Percentiles rank a stretch among this genome's conserved stretches.
Evolutionary conservation across 208 protist species (phyloP).

Genomic region (Vickermania ingenoplastis): DNA sequence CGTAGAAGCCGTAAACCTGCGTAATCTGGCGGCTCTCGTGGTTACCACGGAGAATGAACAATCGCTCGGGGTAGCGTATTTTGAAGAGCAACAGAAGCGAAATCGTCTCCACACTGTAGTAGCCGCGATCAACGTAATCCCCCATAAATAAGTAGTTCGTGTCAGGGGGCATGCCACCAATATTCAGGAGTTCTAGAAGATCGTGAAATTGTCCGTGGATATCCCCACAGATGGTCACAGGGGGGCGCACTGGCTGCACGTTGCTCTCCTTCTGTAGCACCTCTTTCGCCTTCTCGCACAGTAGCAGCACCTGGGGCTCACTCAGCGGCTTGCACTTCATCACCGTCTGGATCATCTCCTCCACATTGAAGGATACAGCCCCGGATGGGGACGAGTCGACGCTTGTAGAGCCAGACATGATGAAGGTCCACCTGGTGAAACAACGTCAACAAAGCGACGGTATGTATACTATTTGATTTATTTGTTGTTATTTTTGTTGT

Average conservation of each 20-base stretch:
- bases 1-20: conserved; percentile 99
- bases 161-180: conserved; percentile 92
- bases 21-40: conserved; percentile 98
- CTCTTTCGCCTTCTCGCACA: conserved; percentile 89
- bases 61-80: conserved; percentile 92
- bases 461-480: too few relatives aligned
- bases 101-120: conserved; percentile 92
- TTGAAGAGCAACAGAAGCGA: conserved; percentile 92
- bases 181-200: conserved; percentile 97
- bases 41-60: conserved; percentile 97
- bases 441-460: too few relatives aligned
- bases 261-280: conserved; percentile 91
- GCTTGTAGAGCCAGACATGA: neutral
- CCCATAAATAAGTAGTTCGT: conserved; percentile 99
- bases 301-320: conserved; percentile 73
- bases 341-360: conserved; percentile 83
- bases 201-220: conserved; percentile 98
- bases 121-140: conserved; percentile 94
- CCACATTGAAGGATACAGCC: conserved; percentile 54
- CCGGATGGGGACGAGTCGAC: neutral
- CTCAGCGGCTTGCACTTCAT: conserved; percentile 83
- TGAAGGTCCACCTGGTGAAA: too few relatives aligned
- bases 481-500: too few relatives aligned
- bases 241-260: conserved; percentile 83
- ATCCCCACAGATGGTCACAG: conserved; percentile 93